phyloP scores from a whole-genome alignment of 306 rosid species.

The Cicer yamashitae region DNA sequence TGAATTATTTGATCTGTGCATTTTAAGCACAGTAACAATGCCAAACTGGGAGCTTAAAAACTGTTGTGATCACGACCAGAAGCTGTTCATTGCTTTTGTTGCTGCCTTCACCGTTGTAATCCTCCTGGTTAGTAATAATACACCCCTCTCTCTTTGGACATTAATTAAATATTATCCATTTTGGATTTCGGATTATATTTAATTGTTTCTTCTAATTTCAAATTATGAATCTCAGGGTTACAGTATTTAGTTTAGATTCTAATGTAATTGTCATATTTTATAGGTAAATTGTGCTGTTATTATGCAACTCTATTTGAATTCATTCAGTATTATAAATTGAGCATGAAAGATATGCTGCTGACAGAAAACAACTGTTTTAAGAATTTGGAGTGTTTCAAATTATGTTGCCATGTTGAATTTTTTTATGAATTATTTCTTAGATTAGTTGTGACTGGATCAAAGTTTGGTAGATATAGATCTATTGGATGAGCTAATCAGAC shows the following conservation, averaged over 20 bases:
- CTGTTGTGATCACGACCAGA: constrained; percentile 84
- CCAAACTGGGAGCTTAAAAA: constrained; percentile 87
- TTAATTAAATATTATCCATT: too few relatives aligned
- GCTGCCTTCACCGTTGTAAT: constrained; percentile 76
- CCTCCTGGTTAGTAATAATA: constrained; percentile 57
- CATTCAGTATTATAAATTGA: neutral
- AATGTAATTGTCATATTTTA: too few relatives aligned
- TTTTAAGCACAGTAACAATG: constrained; percentile 46
- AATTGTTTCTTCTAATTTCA: constrained; percentile 4
- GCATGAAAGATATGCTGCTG: neutral
- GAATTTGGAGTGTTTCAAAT: constrained; percentile 29
- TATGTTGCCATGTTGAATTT: constrained; percentile 23
- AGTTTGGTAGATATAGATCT: constrained; percentile 8
- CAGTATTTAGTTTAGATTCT: constrained; percentile 13
- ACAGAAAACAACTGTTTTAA: neutral
- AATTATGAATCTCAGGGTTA: neutral
- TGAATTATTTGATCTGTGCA: neutral
- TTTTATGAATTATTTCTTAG: neutral
- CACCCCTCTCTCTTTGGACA: neutral
- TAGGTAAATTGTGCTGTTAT: neutral
- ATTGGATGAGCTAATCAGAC: constrained; percentile 30
- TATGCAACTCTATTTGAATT: constrained; percentile 23
- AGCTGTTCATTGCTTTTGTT: constrained; percentile 63
- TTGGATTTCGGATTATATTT: neutral
- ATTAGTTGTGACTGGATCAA: constrained; percentile 39